Evolutionary conservation across 495 filamentous ascomycete genomes (phyloP).

Genomic region (Amphirosellinia nigrospora): DNA sequence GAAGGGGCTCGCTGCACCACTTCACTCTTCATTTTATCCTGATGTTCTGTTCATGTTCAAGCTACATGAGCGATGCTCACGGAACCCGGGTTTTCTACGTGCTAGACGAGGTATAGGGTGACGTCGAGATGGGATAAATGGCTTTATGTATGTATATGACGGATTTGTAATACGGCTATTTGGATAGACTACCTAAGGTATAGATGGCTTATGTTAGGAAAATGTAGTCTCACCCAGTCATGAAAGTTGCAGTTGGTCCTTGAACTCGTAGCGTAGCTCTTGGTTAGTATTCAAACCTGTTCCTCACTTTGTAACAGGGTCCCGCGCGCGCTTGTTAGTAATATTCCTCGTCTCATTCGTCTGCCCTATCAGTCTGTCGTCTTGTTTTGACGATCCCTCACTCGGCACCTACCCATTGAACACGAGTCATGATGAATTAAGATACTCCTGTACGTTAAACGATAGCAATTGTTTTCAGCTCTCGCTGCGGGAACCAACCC

Average conservation of each 20-base stretch:
- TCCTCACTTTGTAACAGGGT: too few relatives aligned
- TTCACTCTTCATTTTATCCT: too few relatives aligned
- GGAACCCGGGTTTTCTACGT: slow-evolving; percentile 37
- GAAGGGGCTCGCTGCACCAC: too few relatives aligned
- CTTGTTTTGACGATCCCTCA: too few relatives aligned
- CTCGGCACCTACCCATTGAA: too few relatives aligned
- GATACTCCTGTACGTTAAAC: too few relatives aligned
- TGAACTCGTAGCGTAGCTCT: not conserved
- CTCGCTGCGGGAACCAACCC: not conserved
- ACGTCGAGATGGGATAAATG: not conserved
- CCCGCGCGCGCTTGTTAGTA: too few relatives aligned
- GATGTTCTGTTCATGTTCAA: too few relatives aligned
- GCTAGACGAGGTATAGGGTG: not conserved
- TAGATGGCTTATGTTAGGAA: not conserved
- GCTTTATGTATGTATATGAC: not conserved
- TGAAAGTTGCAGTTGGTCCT: not conserved
- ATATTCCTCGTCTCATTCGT: too few relatives aligned
- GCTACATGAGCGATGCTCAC: slow-evolving; percentile 32
- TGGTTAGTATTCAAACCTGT: not conserved
- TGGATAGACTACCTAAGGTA: not conserved
- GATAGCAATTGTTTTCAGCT: too few relatives aligned
- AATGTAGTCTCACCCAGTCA: not conserved
- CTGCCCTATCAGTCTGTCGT: too few relatives aligned
- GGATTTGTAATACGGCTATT: not conserved
- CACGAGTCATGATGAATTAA: too few relatives aligned